Base-by-base conservation (phyloP, 2,329 filamentous ascomycete genomes). In the Hypoxylon sp. region DNA sequence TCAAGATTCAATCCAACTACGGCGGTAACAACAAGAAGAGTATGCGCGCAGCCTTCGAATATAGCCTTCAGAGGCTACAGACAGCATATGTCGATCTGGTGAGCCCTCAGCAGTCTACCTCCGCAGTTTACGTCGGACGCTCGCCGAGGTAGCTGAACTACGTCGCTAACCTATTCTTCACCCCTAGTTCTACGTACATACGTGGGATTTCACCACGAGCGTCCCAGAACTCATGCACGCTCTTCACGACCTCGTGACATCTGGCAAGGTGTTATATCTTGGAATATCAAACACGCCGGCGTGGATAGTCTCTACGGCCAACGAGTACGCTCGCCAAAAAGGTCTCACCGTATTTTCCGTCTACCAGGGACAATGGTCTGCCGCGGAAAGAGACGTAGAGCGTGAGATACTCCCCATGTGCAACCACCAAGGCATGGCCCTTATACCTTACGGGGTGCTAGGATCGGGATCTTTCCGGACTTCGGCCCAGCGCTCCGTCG, bases 11-110 rank as follows among this genome's bases (percentile, higher is more conserved):
- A 79, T 79, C 37, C 62, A 87, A 87, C 71, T 82, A 73, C 57
- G 76, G 73, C 22, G 88, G 88, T 1, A 89, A 89, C 70, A 82
- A 83, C 28, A 78, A 83, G 50, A 90, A 89, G 75, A 85, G 81
- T 56, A 72, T 91, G 15, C 80, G 81, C 47, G 69, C 78, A 87
- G 84, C 1, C 76, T n/a, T n/a, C 76, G 83, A 26, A 79, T 78
- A 19, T 86, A 83, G 55, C 73, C 34, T 89, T 59, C 77, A 77
- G 69, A 89, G 86, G 77, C 80, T 88, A 59, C 82, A 87, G 73
- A 91, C 88, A 0, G 81, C 84, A 53, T 92, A 76, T 56, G 76
- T 84, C 64, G 81, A 84, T 70, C 72, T 82, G 8, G 37, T 39
- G 6, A 39, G 37, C n/a, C 11, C 5, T n/a, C 15, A 6, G 11